These are phyloP conservation scores for Exophiala sp. DNA, from an alignment of 2,329 filamentous ascomycete species.

Conservation along the genomic window DNA sequence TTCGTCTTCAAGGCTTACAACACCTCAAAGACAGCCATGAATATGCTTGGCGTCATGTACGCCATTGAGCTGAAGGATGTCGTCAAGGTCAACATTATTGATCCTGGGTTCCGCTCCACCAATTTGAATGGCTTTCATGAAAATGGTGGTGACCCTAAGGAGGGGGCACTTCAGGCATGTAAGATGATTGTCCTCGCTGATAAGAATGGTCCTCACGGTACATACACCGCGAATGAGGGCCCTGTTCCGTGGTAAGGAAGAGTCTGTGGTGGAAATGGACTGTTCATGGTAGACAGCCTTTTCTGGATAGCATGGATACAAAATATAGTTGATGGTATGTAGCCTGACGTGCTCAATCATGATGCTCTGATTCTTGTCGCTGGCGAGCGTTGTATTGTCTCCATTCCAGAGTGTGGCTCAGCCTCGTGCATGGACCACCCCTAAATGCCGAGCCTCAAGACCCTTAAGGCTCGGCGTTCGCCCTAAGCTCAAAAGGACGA, in stretches of 20 bases:
- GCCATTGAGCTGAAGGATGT: conserved; percentile 20
- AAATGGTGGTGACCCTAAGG: neutral
- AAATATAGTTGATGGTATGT: too few species aligned
- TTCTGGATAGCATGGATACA: neutral
- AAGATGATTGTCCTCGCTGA: conserved; percentile 4
- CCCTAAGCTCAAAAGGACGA: too few species aligned
- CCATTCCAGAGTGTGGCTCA: too few species aligned
- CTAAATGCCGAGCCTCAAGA: too few species aligned
- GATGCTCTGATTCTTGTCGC: too few species aligned
- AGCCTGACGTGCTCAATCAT: too few species aligned
- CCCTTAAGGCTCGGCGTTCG: too few species aligned
- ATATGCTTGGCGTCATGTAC: conserved; percentile 18
- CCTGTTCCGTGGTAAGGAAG: neutral
- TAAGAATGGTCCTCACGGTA: conserved; percentile 1
- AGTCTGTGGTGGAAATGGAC: neutral
- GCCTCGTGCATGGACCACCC: too few species aligned
- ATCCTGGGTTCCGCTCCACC: conserved; percentile 17
- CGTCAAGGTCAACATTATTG: conserved; percentile 21
- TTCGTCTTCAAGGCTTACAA: conserved; percentile 12
- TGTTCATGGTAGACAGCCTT: neutral
- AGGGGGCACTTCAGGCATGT: conserved; percentile 18
- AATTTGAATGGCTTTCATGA: conserved; percentile 13
- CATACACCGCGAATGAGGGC: neutral
- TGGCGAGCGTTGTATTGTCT: too few species aligned
- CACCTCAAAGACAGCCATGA: conserved; percentile 19